phyloP scores from a whole-genome alignment of 108 stramenopile genomes.

The Skeletonema costatum region DNA sequence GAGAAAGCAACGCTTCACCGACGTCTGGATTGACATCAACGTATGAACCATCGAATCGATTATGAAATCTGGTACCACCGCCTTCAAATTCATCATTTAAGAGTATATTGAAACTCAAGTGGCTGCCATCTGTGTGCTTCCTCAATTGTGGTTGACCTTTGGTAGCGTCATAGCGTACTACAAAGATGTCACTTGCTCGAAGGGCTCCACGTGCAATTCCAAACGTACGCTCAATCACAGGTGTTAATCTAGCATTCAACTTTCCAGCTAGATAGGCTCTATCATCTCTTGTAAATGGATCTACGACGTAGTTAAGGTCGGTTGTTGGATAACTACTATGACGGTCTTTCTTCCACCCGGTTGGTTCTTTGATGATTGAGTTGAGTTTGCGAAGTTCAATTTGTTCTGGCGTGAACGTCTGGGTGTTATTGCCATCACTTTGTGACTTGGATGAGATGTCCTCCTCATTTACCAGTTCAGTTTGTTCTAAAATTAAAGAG shows the following conservation, averaged over 20 bases:
- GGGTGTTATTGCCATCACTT: too few species aligned
- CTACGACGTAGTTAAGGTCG: conserved; percentile 69
- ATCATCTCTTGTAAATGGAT: conserved; percentile 59
- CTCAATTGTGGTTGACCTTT: conserved; percentile 35
- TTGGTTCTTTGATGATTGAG: conserved; percentile 29
- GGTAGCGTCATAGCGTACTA: conserved; percentile 57
- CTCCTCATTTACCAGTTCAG: conserved; percentile 1
- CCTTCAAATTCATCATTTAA: conserved; percentile 72
- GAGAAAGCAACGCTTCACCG: conserved; percentile 52
- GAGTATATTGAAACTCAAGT: conserved; percentile 64
- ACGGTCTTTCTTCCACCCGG: conserved; percentile 64
- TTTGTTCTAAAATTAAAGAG: neutral
- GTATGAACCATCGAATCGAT: conserved; percentile 18
- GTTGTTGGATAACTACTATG: conserved; percentile 67
- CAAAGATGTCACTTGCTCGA: conserved; percentile 73
- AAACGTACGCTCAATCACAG: conserved; percentile 52
- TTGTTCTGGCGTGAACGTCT: neutral
- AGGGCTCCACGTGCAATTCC: conserved; percentile 49
- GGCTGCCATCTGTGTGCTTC: conserved; percentile 56
- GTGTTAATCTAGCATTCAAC: conserved; percentile 65
- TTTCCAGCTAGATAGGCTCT: conserved; percentile 38
- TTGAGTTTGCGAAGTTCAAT: neutral
- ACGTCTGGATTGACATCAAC: conserved; percentile 51
- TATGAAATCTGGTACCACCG: conserved; percentile 60
- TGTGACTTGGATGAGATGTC: neutral